Conservation (phyloP, 2,329 filamentous ascomycete species). For the Lasiodiplodia hormozganensis region DNA sequence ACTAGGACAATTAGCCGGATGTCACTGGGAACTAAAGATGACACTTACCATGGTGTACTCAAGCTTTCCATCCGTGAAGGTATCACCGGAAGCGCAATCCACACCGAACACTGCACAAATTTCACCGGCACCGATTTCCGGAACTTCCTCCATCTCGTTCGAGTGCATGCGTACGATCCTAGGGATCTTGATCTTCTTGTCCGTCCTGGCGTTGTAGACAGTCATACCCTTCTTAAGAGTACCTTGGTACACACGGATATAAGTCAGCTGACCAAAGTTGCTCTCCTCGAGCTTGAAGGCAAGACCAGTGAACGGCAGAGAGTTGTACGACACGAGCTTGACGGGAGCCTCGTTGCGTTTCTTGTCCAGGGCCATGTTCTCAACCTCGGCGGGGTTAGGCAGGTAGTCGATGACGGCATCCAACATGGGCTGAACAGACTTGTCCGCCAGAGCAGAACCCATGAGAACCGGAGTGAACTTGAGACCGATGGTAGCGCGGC, state of each 20-base stretch:
- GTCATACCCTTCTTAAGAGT: constrained; percentile 85
- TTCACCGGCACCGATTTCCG: constrained; percentile 91
- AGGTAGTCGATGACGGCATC: constrained; percentile 96
- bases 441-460: constrained; percentile 94
- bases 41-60: constrained; percentile 80
- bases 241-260: constrained; percentile 98
- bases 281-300: constrained; percentile 99
- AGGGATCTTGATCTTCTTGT: constrained; percentile 96
- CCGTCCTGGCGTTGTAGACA: constrained; percentile 90
- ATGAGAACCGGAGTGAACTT: constrained; percentile 97
- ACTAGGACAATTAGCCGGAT: constrained; percentile 43
- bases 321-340: constrained; percentile 90
- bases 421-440: constrained; percentile 93
- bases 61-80: constrained; percentile 91
- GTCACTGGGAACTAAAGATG: too few relatives aligned
- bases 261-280: constrained; percentile 97
- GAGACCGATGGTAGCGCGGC: constrained; percentile 83
- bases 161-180: constrained; percentile 99
- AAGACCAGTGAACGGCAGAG: constrained; percentile 90
- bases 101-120: constrained; percentile 99
- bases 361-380: constrained; percentile 88
- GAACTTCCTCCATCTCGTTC: constrained; percentile 98
- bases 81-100: constrained; percentile 96
- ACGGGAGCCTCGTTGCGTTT: constrained; percentile 79
- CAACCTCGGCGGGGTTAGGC: constrained; percentile 87